Conservation (phyloP, 1,284 basidiomycete species). For the Omphalotus olearius region DNA sequence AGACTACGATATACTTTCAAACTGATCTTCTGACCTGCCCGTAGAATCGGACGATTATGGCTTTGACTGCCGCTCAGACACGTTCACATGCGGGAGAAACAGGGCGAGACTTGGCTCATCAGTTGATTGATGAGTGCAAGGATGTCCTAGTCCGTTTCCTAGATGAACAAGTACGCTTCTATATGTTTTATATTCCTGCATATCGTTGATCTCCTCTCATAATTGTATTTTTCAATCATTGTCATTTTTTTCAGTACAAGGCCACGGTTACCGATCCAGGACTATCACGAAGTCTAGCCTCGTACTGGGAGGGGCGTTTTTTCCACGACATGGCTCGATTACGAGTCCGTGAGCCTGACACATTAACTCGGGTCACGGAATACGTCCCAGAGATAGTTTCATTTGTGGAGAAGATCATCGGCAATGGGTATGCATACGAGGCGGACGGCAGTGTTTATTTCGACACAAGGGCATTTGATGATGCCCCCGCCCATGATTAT, state of each 20-base stretch:
- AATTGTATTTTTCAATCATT: conserved; percentile 9
- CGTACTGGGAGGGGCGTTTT: conserved; percentile 89
- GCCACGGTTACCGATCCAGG: conserved; percentile 83
- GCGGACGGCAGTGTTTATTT: conserved; percentile 93
- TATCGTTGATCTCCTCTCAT: conserved; percentile 13
- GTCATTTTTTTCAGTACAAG: conserved; percentile 50
- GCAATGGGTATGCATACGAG: conserved; percentile 91
- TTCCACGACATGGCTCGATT: conserved; percentile 92
- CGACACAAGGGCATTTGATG: conserved; percentile 87
- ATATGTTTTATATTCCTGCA: not conserved
- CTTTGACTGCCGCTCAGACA: conserved; percentile 41
- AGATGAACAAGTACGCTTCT: conserved; percentile 63
- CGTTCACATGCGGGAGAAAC: conserved; percentile 36
- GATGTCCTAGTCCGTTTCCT: conserved; percentile 75
- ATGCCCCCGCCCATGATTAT: conserved; percentile 69
- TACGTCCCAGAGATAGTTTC: conserved; percentile 94
- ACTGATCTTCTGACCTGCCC: conserved; percentile 13
- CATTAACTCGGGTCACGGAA: conserved; percentile 93
- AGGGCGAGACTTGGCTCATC: conserved; percentile 46
- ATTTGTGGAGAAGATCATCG: conserved; percentile 85
- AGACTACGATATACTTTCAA: not conserved
- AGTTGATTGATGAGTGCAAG: conserved; percentile 67
- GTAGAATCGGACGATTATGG: conserved; percentile 52
- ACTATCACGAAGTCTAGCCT: conserved; percentile 81
- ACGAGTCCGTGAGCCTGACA: conserved; percentile 85